Base-by-base conservation (phyloP, 495 filamentous ascomycete genomes). In the Penicillium paxilli region DNA sequence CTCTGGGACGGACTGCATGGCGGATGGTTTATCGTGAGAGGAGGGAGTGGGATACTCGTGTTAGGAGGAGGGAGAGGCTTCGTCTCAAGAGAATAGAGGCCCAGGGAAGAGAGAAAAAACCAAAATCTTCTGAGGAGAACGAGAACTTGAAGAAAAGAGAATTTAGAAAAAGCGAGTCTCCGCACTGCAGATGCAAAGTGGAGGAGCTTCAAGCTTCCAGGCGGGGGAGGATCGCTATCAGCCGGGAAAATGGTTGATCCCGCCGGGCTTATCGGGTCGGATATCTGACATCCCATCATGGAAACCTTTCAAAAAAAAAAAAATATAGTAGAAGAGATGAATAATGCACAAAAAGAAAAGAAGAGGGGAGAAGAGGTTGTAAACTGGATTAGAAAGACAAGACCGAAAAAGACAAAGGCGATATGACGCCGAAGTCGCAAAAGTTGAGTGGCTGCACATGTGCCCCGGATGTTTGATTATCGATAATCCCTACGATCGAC, bases 1-100 rank as follows among this genome's bases (percentile, higher is more conserved):
- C 71, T 91, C 88, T 12, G 89, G 89, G 75, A 92, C 86, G 52
- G 88, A 85, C 75, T 90, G 86, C 87, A 92, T 86, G 55, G 80
- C 87, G 67, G 49, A 47, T 57, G 54, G 42, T 47, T n/a, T n/a
- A n/a, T n/a, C n/a, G n/a, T n/a, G n/a, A n/a, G n/a, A n/a, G n/a
- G n/a, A n/a, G n/a, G n/a, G n/a, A n/a, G n/a, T n/a, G n/a, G n/a
- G n/a, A n/a, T n/a, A n/a, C n/a, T n/a, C n/a, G n/a, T n/a, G n/a
- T n/a, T n/a, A n/a, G n/a, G n/a, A n/a, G n/a, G n/a, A n/a, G n/a
- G n/a, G n/a, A n/a, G n/a, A n/a, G n/a, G n/a, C n/a, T n/a, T n/a
- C n/a, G n/a, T n/a, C n/a, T n/a, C n/a, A n/a, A n/a, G n/a, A n/a
- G n/a, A n/a, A n/a, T n/a, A n/a, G n/a, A n/a, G n/a, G n/a, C n/a